Conservation (phyloP, 75 land plant species). For the Adiantum capillusveneris region DNA sequence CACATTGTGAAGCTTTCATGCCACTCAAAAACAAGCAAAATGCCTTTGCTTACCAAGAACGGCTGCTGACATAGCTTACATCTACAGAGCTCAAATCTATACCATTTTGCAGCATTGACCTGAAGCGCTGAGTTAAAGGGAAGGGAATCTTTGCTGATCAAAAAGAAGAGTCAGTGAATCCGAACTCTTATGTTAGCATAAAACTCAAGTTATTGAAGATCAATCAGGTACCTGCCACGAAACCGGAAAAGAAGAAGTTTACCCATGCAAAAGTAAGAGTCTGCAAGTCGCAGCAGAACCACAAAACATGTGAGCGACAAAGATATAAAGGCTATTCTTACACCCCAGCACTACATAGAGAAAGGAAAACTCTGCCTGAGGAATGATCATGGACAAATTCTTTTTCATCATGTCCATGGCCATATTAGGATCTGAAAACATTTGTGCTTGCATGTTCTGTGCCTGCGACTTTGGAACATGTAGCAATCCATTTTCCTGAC, state of each 20-base stretch:
- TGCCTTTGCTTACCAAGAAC: constrained; percentile 71
- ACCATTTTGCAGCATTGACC: constrained; percentile 92
- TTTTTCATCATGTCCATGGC: constrained; percentile 99
- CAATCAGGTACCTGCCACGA: constrained; percentile 67
- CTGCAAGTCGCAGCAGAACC: no score
- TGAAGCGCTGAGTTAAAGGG: constrained; percentile 88
- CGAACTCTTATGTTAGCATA: not conserved
- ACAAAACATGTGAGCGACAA: no score
- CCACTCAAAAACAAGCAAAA: not conserved
- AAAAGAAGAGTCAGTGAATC: not conserved
- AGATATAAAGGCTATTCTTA: no score
- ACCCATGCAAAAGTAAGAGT: constrained; percentile 99
- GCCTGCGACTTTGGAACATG: constrained; percentile 88
- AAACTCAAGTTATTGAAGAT: not conserved
- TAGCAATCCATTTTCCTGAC: constrained; percentile 84
- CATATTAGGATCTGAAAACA: constrained; percentile 98
- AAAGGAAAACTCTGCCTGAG: constrained; percentile 43
- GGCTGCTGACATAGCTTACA: constrained; percentile 99
- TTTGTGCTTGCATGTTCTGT: constrained; percentile 86
- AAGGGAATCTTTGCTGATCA: constrained; percentile 89
- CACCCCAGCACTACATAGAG: no score
- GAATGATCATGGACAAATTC: constrained; percentile 94
- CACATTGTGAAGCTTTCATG: not conserved
- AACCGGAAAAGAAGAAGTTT: constrained; percentile 98
- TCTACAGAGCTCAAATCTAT: constrained; percentile 97